phyloP scores from a whole-genome alignment of 352 stramenopile genomes.

The Pythium utonaiense region DNA sequence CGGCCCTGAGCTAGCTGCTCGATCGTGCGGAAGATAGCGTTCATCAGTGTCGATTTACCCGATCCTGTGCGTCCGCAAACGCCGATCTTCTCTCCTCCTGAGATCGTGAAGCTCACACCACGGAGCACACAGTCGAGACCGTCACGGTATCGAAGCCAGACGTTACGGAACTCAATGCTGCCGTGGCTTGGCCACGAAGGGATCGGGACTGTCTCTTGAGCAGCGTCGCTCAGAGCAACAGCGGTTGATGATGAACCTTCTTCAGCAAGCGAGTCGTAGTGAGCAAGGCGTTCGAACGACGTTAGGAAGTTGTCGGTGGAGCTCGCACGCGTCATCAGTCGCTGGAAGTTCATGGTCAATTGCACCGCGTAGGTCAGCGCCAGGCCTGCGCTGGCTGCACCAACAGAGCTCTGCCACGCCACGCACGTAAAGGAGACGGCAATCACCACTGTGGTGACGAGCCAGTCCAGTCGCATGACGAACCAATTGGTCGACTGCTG shows the following conservation, averaged over 20 bases:
- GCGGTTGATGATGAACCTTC: slow-evolving; percentile 11
- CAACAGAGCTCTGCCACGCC: slow-evolving; percentile 1
- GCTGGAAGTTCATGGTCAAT: slow-evolving; percentile 51
- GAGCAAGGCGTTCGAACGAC: slow-evolving; percentile 24
- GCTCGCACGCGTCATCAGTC: slow-evolving; percentile 13
- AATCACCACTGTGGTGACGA: slow-evolving; percentile 49
- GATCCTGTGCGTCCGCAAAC: slow-evolving; percentile 30
- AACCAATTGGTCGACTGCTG: slow-evolving; percentile 69
- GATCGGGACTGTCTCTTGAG: not conserved
- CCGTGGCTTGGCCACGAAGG: slow-evolving; percentile 27
- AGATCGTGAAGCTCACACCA: slow-evolving; percentile 20
- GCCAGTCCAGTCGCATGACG: slow-evolving; percentile 66
- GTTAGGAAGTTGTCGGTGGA: slow-evolving; percentile 31
- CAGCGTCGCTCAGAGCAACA: not conserved
- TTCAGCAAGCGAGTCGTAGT: slow-evolving; percentile 17
- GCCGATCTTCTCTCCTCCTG: slow-evolving; percentile 23
- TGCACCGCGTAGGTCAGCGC: slow-evolving; percentile 75
- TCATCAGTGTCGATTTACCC: slow-evolving; percentile 31
- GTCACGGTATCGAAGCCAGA: slow-evolving; percentile 31
- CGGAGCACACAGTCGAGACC: slow-evolving; percentile 29
- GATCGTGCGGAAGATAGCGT: slow-evolving; percentile 28
- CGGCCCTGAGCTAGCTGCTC: slow-evolving; percentile 25
- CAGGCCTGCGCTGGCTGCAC: slow-evolving; percentile 54
- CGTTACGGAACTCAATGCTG: slow-evolving; percentile 20
- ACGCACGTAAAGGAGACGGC: slow-evolving; percentile 36